Conservation (phyloP, 176 grass and related monocot genomes). For the Cenchrus fungigraminus region DNA sequence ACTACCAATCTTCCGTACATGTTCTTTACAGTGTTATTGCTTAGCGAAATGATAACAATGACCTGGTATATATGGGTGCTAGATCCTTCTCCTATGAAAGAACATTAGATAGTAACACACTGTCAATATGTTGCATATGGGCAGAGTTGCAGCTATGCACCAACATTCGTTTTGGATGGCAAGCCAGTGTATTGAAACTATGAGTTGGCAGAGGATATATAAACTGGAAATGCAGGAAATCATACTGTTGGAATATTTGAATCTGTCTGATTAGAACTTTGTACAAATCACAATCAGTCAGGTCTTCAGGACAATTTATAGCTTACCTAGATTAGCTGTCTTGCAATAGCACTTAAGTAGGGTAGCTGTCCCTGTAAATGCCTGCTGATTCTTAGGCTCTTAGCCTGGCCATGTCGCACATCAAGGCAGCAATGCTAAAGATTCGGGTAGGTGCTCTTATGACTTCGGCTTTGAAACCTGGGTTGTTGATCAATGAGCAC, state of each 20-base stretch:
- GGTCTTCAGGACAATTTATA: too few species aligned
- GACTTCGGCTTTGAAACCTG: not conserved
- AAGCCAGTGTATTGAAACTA: conserved; percentile 3
- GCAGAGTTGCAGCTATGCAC: not conserved
- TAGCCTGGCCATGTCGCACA: too few species aligned
- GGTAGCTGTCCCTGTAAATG: too few species aligned
- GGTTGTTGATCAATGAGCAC: not conserved
- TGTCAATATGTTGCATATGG: not conserved
- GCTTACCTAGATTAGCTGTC: too few species aligned
- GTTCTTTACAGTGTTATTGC: not conserved
- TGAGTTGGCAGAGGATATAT: conserved; percentile 2
- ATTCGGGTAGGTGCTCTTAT: conserved; percentile 11
- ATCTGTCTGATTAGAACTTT: too few species aligned
- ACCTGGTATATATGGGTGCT: not conserved
- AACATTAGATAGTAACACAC: not conserved
- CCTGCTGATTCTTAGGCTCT: too few species aligned
- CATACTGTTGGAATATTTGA: not conserved
- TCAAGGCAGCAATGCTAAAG: not conserved
- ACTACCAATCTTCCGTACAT: not conserved
- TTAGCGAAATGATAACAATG: not conserved
- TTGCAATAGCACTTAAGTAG: too few species aligned
- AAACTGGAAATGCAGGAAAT: not conserved
- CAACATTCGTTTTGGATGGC: conserved; percentile 4
- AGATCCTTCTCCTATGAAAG: not conserved
- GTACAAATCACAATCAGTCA: too few species aligned